Base-by-base conservation (phyloP, 148 eudicot genomes). In the Camellia sinensis region DNA sequence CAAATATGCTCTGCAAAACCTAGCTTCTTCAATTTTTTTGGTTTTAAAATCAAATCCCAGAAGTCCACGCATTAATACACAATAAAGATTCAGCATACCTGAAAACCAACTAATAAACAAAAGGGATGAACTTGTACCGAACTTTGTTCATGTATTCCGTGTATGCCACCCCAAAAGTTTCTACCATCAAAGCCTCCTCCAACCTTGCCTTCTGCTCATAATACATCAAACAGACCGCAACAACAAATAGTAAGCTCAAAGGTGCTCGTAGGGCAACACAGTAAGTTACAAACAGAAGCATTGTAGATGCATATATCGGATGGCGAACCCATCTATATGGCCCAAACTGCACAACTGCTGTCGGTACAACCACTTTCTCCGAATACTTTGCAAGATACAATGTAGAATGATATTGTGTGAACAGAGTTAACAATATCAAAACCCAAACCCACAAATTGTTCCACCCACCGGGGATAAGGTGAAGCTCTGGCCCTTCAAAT, bases 271-370 rank as follows among this genome's bases (percentile, higher is more conserved):
- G 81, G 18, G 98, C 94, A n/a, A 78, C 80, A 71, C 85, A 93
- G 81, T 93, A 93, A 0, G 93, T 70, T 68, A 85, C 82, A 81
- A 93, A 90, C 86, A 95, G 76, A 74, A 93, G 90, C 91, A 91
- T 89, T 0, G 94, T 95, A 1, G 98, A 93, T 9, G 97, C 94
- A 82, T 95, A 95, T 80, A 95, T 89, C 12, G 98, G 97, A 80
- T 95, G 98, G 40, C 97, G 90, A 56, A 95, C 92, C 90, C 91
- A 90, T 77, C 94, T 84, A 80, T 87, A 93, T 0, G 98, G 96
- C 37, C 98, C 97, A 84, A 93, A 91, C 74, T 88, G 91, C 40
- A 95, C 97, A 45, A 95, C 97, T 37, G 90, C 84, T 46, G 94
- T 88, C 4, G 98, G 98, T 63, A 84, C 97, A 43, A 92, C 94